These are phyloP conservation scores for Paramecium sonneborni DNA, from an alignment of 73 alveolate genomes.

Conservation along the genomic window DNA sequence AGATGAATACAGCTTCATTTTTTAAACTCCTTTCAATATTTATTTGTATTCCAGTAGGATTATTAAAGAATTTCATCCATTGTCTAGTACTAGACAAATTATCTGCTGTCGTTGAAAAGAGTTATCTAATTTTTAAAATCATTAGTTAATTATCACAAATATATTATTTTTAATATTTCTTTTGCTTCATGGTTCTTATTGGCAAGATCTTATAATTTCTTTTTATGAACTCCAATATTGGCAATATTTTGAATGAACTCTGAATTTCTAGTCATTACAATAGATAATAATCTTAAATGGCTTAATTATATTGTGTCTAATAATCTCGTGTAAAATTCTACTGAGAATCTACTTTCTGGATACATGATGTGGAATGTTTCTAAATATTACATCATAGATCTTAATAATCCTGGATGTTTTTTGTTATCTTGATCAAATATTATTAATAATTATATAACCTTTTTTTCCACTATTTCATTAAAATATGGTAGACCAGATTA, in stretches of 20 bases:
- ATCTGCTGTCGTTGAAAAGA: background rate
- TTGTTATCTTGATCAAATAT: background rate
- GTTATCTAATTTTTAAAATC: background rate
- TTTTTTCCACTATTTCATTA: background rate
- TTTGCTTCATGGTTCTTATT: background rate
- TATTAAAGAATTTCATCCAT: background rate
- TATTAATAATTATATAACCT: background rate
- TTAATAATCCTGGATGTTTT: background rate
- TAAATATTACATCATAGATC: conserved; percentile 2
- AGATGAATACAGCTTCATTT: background rate
- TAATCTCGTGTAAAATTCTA: background rate
- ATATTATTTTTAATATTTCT: background rate
- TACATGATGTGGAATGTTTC: background rate
- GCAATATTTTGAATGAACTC: background rate
- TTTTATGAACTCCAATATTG: background rate
- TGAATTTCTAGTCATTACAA: background rate
- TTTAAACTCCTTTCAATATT: background rate
- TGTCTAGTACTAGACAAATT: background rate
- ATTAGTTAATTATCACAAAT: conserved; percentile 1
- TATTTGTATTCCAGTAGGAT: background rate
- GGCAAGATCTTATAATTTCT: background rate
- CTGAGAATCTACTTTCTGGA: conserved; percentile 9
- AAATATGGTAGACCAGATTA: background rate
- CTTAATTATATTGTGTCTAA: background rate
- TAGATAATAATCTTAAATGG: background rate